Base-by-base conservation (phyloP, 2,329 filamentous ascomycete species). In the Pseudocercospora fijiensis region DNA sequence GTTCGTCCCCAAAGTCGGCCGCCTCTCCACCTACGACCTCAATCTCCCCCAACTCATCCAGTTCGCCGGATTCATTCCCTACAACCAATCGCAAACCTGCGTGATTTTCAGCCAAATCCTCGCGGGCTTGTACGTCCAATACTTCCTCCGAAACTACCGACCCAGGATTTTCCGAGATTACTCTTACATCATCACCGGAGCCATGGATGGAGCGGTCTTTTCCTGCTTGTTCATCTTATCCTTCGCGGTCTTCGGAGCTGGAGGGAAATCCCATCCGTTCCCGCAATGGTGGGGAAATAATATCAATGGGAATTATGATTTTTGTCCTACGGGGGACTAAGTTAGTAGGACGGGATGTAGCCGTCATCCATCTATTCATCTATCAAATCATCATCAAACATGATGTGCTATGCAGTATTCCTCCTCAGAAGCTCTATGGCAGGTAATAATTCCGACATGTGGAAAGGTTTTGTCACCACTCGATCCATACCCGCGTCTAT, bases 401-500 rank as follows among this genome's bases (percentile, higher is more conserved):
- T 33, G 11, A 33, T 37, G 33, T 5, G 28, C 33, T 16, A n/a
- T 37, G 33, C 33, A 5, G 33, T n/a, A n/a, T 51, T 27, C 47
- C 47, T 57, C 16, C 18, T 57, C 27, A 58, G 16, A 37, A 33
- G 43, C 58, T 81, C 78, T 45, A 82, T 80, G 69, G 80, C 81
- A 0, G 79, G 79, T 30, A 81, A 74, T 37, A 82, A 65, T 51
- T 81, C 80, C 2, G 74, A 73, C 41, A 81, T 80, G 9, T 78
- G 72, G 45, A 67, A 67, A 8, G 62, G 65, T 22, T 67, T 67
- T 26, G 65, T 67, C 10, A 67, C 62, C 4, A 64, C 65, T 26
- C 88, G 89, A 75, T 92, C 87, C 78, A 92, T 90, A 22, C 90
- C 90, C n/a, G 88, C 87, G 58, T 84, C 82, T 71, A 89, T 85